These are phyloP conservation scores for Termitomyces sp. DNA, from an alignment of 768 basidiomycete genomes.

Conservation along the genomic window DNA sequence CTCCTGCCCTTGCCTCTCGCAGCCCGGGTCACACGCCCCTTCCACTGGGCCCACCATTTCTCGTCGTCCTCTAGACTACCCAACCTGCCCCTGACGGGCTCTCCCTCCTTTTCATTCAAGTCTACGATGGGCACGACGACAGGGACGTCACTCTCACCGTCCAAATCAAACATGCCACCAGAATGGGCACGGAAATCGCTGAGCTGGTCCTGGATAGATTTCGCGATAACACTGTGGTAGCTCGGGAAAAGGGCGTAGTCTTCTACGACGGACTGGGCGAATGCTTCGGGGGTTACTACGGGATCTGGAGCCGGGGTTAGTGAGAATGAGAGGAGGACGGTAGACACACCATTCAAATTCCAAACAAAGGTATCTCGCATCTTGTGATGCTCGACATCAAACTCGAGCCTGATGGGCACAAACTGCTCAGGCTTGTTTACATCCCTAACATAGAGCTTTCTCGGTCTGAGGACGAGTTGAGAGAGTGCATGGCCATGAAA, in stretches of 20 bases:
- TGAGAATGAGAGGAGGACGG: too few species aligned
- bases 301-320: slow-evolving; percentile 49
- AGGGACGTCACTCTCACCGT: not conserved
- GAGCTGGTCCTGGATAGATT: slow-evolving; percentile 85
- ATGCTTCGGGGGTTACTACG: slow-evolving; percentile 81
- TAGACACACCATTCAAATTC: slow-evolving; percentile 83
- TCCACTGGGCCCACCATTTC: slow-evolving; percentile 19
- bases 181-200: slow-evolving; percentile 72
- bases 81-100: not conserved
- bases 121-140: slow-evolving; percentile 28
- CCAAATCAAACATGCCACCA: slow-evolving; percentile 31
- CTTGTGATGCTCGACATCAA: slow-evolving; percentile 91
- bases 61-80: slow-evolving; percentile 13
- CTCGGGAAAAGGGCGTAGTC: slow-evolving; percentile 74
- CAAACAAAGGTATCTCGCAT: slow-evolving; percentile 97
- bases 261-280: slow-evolving; percentile 87
- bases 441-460: slow-evolving; percentile 48
- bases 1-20: not conserved
- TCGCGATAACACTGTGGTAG: slow-evolving; percentile 64
- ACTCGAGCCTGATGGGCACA: slow-evolving; percentile 92
- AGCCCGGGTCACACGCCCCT: not conserved
- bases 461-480: too few species aligned
- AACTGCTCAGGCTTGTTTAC: slow-evolving; percentile 71
- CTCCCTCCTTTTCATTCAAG: slow-evolving; percentile 10
- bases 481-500: not conserved